Evolutionary conservation across 2,329 filamentous ascomycete genomes (phyloP).

Genomic region (Laburnicola sp.): DNA sequence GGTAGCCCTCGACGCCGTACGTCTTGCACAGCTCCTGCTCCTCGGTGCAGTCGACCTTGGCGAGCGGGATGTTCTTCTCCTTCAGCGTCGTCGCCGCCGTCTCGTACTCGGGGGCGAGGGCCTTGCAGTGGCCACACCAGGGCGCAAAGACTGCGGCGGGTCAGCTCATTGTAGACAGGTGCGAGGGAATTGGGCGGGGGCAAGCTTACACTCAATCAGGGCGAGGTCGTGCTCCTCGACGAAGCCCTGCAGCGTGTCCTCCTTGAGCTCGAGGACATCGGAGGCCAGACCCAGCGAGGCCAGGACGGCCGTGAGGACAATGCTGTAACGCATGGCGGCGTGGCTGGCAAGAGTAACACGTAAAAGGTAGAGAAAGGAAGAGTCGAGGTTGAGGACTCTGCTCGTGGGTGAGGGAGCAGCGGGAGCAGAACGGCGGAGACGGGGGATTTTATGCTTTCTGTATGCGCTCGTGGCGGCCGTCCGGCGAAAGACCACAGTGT

Average conservation of each 20-base stretch:
- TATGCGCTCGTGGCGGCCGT: not conserved
- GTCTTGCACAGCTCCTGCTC: constrained; percentile 88
- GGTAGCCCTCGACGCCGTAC: constrained; percentile 94
- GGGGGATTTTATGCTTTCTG: constrained; percentile 1
- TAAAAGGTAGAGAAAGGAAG: not conserved
- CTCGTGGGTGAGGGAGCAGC: constrained; percentile 2
- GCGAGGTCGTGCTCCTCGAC: constrained; percentile 84
- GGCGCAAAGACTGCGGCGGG: constrained; percentile 76
- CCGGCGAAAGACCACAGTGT: constrained; percentile 8
- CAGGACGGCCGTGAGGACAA: constrained; percentile 48
- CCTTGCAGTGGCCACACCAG: constrained; percentile 99
- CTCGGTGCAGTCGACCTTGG: constrained; percentile 93
- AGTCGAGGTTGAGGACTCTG: constrained; percentile 1
- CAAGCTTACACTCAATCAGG: constrained; percentile 82
- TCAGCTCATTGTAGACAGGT: not conserved
- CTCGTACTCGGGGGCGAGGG: constrained; percentile 90
- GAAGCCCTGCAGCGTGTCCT: constrained; percentile 85
- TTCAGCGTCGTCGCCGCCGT: constrained; percentile 80
- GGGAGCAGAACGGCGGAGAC: not conserved
- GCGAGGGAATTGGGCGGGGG: not conserved
- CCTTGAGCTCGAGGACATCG: constrained; percentile 82
- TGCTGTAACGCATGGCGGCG: constrained; percentile 41
- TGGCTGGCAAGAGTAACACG: not conserved
- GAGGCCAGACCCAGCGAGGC: constrained; percentile 67
- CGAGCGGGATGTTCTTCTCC: constrained; percentile 83